Evolutionary conservation across 176 grass and related monocot species (phyloP).

Genomic region (Coix lacrymajobi): DNA sequence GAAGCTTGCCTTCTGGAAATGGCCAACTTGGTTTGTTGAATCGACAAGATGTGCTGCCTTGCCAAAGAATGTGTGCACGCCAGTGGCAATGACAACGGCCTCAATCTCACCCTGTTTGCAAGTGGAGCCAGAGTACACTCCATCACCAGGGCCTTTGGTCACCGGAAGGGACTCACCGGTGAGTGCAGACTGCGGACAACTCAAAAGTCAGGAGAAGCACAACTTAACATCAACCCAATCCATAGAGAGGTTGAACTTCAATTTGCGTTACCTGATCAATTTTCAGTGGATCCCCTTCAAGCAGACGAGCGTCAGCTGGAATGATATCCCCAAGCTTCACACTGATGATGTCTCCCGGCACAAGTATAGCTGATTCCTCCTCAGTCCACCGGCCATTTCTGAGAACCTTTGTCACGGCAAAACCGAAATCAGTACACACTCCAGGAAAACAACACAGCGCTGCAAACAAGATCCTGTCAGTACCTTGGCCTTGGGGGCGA

Average conservation of each 20-base stretch:
- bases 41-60: slow-evolving; percentile 90
- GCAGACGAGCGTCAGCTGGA: slow-evolving; percentile 16
- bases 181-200: slow-evolving; percentile 53
- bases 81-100: slow-evolving; percentile 81
- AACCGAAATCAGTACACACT: background rate
- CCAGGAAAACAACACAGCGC: background rate
- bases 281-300: slow-evolving; percentile 23
- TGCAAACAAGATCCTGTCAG: background rate
- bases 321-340: slow-evolving; percentile 29
- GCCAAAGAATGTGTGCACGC: slow-evolving; percentile 89
- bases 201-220: slow-evolving; percentile 4
- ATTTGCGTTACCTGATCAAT: slow-evolving; percentile 26
- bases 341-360: slow-evolving; percentile 25
- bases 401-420: slow-evolving; percentile 49
- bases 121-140: slow-evolving; percentile 92
- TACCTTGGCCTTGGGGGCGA: slow-evolving; percentile 89
- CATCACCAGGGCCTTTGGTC: slow-evolving; percentile 81
- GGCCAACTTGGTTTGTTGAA: slow-evolving; percentile 94
- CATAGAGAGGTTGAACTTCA: background rate
- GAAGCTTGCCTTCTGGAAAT: slow-evolving; percentile 80
- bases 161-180: slow-evolving; percentile 77
- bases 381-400: slow-evolving; percentile 48
- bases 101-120: slow-evolving; percentile 95
- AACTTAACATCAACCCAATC: background rate
- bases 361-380: slow-evolving; percentile 24